Evolutionary conservation across 2,329 filamentous ascomycete species (phyloP).

Genomic region (Fusarium begoniae): DNA sequence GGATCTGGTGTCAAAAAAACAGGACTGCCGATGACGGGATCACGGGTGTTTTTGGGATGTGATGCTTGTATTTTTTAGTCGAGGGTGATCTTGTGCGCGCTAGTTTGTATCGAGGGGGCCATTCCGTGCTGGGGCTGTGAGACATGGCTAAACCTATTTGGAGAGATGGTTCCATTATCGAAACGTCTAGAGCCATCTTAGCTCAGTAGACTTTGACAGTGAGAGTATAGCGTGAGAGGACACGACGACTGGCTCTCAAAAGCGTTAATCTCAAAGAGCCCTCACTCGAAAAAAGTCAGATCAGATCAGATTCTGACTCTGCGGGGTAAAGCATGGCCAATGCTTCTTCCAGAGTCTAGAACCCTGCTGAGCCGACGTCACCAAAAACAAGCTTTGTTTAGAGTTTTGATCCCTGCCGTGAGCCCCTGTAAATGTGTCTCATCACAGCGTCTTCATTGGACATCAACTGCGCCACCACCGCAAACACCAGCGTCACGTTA

Average conservation of each 20-base stretch:
- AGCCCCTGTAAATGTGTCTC: constrained; percentile 28
- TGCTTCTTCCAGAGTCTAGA: neutral
- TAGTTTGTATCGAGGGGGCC: neutral
- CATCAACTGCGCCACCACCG: constrained; percentile 17
- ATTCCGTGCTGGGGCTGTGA: neutral
- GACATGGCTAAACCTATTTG: neutral
- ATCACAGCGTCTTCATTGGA: constrained; percentile 8
- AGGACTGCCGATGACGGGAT: neutral
- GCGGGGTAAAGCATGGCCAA: neutral
- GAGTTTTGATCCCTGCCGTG: constrained; percentile 15
- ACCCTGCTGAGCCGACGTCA: constrained; percentile 7
- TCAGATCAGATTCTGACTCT: neutral
- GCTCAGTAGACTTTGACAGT: neutral
- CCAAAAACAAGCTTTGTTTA: constrained; percentile 33
- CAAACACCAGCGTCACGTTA: constrained; percentile 18
- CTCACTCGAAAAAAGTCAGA: neutral
- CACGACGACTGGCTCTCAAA: neutral
- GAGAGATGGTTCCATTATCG: neutral
- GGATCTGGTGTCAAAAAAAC: neutral
- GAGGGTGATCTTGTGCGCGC: neutral
- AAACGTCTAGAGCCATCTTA: neutral
- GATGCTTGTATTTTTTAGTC: neutral
- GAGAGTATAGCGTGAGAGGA: neutral
- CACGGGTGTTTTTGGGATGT: neutral
- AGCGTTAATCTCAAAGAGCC: no score